Base-by-base conservation (phyloP, 768 basidiomycete species). In the Agrocybe pediades region DNA sequence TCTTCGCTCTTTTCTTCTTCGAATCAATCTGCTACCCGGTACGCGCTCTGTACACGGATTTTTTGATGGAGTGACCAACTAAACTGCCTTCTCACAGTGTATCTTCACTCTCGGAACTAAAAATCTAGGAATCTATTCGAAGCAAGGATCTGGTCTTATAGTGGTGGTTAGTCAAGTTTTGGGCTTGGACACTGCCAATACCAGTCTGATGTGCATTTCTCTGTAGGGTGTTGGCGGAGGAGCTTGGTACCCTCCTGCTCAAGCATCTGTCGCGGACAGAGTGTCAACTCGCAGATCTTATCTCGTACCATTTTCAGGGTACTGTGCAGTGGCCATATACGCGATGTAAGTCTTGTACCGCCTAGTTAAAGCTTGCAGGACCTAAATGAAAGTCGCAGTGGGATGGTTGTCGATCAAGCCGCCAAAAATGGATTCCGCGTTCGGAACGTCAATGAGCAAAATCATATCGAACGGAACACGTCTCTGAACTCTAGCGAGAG, bases 1-100 rank as follows among this genome's bases (percentile, higher is more conserved):
- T 89, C 29, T 88, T 86, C 62, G 64, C 74, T 51, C 69, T 89
- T 50, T 87, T 88, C 76, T 87, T 85, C 75, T 87, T 87, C 65
- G 87, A 88, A 68, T 87, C 85, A 25, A 88, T 89, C 54, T 88
- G 86, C 60, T 86, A 86, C 58, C 84, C 85, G 5, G 82, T 81
- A 54, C 57, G 77, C 69, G 3, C 30, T 29, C n/a, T 19, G 23
- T 46, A 24, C 24, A 23, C 23, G 39, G 23, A 13, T 20, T 17
- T 9, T 29, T 24, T 19, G 17, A n/a, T n/a, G n/a, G n/a, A n/a
- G n/a, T n/a, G 16, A 49, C 19, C 23, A 13, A 16, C 30, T 23
- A 9, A 40, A 40, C 27, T 21, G n/a, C 17, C 16, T n/a, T 6
- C 29, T 17, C 6, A 13, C 41, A 79, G 71, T 82, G 80, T 55